A percentile compares a stretch with the other conserved stretches of the same genome.
Evolutionary conservation across 768 basidiomycete genomes (phyloP).

Genomic region (Chlorophyllum brunneum): DNA sequence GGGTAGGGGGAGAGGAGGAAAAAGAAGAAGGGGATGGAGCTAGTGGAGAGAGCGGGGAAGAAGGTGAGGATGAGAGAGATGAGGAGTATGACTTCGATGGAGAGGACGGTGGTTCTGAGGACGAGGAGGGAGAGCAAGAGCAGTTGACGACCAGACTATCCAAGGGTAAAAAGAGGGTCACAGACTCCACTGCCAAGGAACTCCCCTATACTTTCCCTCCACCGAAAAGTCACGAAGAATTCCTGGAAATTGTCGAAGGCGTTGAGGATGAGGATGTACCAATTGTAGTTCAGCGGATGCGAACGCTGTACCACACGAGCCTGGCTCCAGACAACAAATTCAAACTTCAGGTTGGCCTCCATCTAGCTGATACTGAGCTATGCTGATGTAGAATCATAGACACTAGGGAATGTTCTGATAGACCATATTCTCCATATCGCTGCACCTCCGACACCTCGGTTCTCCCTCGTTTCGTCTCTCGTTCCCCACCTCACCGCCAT

Average conservation of each 20-base stretch:
- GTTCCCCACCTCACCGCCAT: conserved; percentile 78
- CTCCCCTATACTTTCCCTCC: conserved; percentile 93
- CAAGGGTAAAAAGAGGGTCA: conserved; percentile 30
- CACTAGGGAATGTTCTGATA: conserved; percentile 71
- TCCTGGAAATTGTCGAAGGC: conserved; percentile 75
- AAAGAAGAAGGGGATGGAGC: conserved; percentile 33
- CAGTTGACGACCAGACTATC: conserved; percentile 29
- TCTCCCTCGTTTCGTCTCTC: conserved; percentile 58
- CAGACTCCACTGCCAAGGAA: conserved; percentile 41
- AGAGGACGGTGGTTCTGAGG: conserved; percentile 30
- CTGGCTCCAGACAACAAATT: conserved; percentile 88
- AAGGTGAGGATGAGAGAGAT: conserved; percentile 33
- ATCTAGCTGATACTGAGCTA: background rate
- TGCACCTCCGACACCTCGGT: conserved; percentile 56
- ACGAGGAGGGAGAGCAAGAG: conserved; percentile 45
- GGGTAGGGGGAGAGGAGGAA: conserved; percentile 29
- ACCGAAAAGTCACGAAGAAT: conserved; percentile 82
- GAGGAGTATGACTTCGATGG: conserved; percentile 28
- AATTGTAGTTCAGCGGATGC: conserved; percentile 84
- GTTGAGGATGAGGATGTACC: conserved; percentile 71
- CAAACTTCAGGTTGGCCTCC: conserved; percentile 73
- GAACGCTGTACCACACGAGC: conserved; percentile 88
- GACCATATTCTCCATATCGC: conserved; percentile 85
- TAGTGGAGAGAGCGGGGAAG: conserved; percentile 34
- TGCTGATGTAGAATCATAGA: conserved; percentile 37